Conservation (phyloP, 2,329 filamentous ascomycete genomes). For the Lasiodiplodia sp. region DNA sequence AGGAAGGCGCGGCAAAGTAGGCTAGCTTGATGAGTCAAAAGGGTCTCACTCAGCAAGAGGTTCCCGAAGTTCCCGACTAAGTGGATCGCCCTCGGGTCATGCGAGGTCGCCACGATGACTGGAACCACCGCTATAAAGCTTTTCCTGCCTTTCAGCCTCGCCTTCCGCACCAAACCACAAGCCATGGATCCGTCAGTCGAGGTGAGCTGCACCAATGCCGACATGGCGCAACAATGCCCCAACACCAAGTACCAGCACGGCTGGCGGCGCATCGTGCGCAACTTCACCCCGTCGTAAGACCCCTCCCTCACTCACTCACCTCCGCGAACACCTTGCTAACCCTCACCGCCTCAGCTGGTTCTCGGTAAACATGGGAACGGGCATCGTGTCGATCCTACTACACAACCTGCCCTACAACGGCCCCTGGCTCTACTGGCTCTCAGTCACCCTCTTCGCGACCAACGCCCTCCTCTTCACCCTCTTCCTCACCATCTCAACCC, state of each 20-base stretch:
- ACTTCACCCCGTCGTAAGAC: conserved; percentile 45
- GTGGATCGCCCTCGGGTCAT: neutral
- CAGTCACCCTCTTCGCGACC: conserved; percentile 64
- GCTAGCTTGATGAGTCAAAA: neutral
- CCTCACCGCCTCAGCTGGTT: conserved; percentile 27
- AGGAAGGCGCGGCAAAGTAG: neutral
- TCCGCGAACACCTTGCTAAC: neutral
- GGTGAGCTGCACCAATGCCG: neutral
- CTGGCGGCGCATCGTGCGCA: conserved; percentile 46
- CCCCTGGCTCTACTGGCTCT: conserved; percentile 62
- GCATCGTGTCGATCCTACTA: conserved; percentile 68
- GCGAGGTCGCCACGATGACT: neutral
- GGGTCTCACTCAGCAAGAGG: neutral
- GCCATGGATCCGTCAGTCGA: neutral
- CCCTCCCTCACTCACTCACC: neutral
- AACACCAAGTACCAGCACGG: conserved; percentile 26
- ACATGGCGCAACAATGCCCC: neutral
- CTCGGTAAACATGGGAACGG: conserved; percentile 63
- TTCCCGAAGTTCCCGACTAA: neutral
- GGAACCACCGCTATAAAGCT: neutral
- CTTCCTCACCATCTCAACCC: conserved; percentile 60
- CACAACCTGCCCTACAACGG: conserved; percentile 66
- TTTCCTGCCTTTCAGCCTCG: neutral
- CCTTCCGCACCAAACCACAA: neutral
- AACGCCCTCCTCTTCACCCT: conserved; percentile 63